Evolutionary conservation across 352 stramenopile species (phyloP).

Genomic region (Aphanomyces cochlioides): DNA sequence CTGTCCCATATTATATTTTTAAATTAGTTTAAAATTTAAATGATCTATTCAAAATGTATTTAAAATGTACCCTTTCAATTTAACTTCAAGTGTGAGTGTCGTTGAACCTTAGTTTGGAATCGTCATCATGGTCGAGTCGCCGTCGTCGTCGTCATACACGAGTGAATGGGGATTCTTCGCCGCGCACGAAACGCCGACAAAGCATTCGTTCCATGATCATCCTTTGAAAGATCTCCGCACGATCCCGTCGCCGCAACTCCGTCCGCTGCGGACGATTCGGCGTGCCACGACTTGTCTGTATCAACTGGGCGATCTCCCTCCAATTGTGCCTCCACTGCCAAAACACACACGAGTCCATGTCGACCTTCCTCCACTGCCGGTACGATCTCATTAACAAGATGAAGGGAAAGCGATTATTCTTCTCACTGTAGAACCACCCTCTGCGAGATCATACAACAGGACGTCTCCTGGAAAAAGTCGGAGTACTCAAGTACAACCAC

Average conservation of each 20-base stretch:
- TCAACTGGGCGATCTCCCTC: conserved; percentile 2
- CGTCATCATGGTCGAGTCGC: background rate
- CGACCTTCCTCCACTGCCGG: background rate
- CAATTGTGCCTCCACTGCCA: background rate
- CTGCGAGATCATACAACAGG: background rate
- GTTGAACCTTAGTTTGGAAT: background rate
- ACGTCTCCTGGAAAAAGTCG: background rate
- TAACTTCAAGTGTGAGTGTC: background rate
- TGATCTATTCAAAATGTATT: too few relatives aligned
- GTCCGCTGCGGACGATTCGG: conserved; percentile 9
- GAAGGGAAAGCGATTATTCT: background rate
- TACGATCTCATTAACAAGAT: background rate
- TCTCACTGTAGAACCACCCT: background rate
- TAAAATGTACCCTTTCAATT: too few relatives aligned
- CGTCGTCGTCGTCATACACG: background rate
- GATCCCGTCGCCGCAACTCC: background rate
- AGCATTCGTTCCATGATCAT: background rate
- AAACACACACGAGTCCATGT: background rate
- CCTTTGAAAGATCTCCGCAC: background rate
- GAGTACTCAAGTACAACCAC: background rate
- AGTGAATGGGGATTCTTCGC: conserved; percentile 11
- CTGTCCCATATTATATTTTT: too few relatives aligned
- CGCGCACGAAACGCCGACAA: background rate
- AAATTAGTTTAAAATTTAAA: too few relatives aligned
- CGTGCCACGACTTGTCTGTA: background rate